Percentiles rank a stretch among this genome's conserved stretches.
phyloP scores from a whole-genome alignment of 768 basidiomycete genomes.

The Mrakia hoshinonis region DNA sequence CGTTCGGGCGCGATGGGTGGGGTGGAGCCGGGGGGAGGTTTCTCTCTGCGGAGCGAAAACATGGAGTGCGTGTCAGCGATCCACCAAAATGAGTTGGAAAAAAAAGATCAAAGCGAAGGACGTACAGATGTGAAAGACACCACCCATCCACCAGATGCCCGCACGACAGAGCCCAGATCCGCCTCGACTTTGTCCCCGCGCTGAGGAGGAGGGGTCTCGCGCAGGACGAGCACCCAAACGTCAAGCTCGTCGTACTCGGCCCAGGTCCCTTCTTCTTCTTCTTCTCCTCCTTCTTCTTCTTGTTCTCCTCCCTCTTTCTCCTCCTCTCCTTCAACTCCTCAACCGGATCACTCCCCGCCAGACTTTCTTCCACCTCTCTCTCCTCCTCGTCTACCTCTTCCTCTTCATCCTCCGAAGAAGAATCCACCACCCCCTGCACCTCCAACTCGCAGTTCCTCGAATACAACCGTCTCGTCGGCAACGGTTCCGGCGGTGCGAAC shows the following conservation, averaged over 20 bases:
- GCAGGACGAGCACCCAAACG: constrained; percentile 8
- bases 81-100: background rate
- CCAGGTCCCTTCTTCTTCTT: too few species aligned
- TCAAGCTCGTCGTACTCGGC: background rate
- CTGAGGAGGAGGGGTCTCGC: background rate
- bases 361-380: background rate
- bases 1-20: background rate
- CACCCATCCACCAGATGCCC: constrained; percentile 9
- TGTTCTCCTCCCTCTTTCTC: background rate
- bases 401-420: background rate
- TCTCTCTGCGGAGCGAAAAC: background rate
- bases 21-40: background rate
- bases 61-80: background rate
- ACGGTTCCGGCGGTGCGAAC: background rate
- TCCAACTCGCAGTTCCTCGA: constrained; percentile 11
- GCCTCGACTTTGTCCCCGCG: background rate
- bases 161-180: background rate
- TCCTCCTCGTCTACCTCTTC: background rate
- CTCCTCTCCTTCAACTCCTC: background rate
- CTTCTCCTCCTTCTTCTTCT: too few species aligned
- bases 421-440: constrained; percentile 2
- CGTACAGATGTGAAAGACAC: background rate
- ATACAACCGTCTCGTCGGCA: background rate
- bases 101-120: background rate
- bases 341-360: background rate